Evolutionary conservation across 192 early-diverging fungal species (phyloP), one percentile per base, ranked within the genome.

Genomic region (Pilobolus umbonatus): DNA sequence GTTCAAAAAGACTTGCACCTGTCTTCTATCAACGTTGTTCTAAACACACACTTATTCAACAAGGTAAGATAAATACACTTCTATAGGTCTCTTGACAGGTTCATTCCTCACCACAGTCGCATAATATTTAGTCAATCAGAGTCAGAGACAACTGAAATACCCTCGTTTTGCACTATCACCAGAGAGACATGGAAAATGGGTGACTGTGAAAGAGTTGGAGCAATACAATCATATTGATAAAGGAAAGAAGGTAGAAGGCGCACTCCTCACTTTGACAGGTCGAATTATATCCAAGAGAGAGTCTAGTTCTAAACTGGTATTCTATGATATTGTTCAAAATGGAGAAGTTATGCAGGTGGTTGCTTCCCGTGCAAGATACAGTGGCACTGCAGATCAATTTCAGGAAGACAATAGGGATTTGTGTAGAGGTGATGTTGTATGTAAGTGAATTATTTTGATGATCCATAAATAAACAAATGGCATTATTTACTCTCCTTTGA

Each of bases 301-400:
- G 29, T 85, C 89, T 10, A 84, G 86, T 55, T 70, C 79, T 57
- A 87, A 84, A 43, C 78, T 91, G 36, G 68, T 87, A 6, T 93
- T 91, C 72, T 77, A 82, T 43, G 88, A 88, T 67, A 26, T 93
- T 25, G 65, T 74, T 26, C 79, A 85, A 22, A 77, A 85, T 57
- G 77, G 78, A 4, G 59, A 77, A 19, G 38, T 60, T 5, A 60
- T 90, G 19, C 91, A 93, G 44, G 77, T 89, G 3, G 81, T 91
- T 10, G 72, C 78, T 19, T 88, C 83, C 19, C 69, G 76, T 38
- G 64, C 64, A 50, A 56, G 55, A 15, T 78, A 58, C 55, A 42
- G 47, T 15, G 77, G 75, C 34, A 57, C 46, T 0, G 60, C 49
- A 19, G 60, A 71, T 38, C 30, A 61, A 29, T 89, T 87, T 71